Base-by-base conservation (phyloP, 2,329 filamentous ascomycete species). In the Cercospora janseana region DNA sequence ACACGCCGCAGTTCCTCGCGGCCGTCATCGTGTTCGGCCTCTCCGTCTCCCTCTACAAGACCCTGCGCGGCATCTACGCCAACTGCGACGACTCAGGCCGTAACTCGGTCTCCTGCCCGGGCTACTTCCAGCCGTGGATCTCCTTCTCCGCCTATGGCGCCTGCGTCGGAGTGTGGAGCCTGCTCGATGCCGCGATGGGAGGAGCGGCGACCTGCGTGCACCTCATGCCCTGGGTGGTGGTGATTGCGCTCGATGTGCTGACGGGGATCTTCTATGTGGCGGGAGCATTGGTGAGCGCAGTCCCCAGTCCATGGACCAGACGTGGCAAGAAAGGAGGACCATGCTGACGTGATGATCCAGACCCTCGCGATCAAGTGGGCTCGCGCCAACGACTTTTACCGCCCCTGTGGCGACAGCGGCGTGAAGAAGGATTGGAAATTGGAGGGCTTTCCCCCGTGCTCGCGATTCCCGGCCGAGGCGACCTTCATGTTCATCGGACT, bases 211-310 rank as follows among this genome's bases (percentile, higher is more conserved):
- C 45, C 4, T 41, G 46, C 26, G 8, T 55, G 10, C 21, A 13
- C 18, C 42, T 43, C 29, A 34, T 48, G 6, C 45, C 49, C 10
- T 48, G 38, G 28, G 10, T 53, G 5, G n/a, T 43, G 13, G 38
- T 16, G 6, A 9, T 50, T 12, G 43, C 20, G 3, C 15, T 55
- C 4, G 55, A 57, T 34, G 38, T 32, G 2, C 21, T 56, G 4
- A 50, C 56, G 13, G 42, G 53, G 1, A 26, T 56, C 31, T 56
- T 56, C 46, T 56, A 46, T n/a, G 45, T 56, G n/a, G 50, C 45
- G 4, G 47, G 56, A 3, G 56, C 49, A 16, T 46, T 54, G n/a
- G 51, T 49, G 27, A 46, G 50, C 32, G 26, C 15, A 20, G 7
- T 2, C 13, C 15, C 13, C 8, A 21, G 13, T 40, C 10, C 13